Evolutionary conservation across 139 green algal species (phyloP), one percentile per base, ranked within the genome.

Genomic region (Tetraselmis striata): DNA sequence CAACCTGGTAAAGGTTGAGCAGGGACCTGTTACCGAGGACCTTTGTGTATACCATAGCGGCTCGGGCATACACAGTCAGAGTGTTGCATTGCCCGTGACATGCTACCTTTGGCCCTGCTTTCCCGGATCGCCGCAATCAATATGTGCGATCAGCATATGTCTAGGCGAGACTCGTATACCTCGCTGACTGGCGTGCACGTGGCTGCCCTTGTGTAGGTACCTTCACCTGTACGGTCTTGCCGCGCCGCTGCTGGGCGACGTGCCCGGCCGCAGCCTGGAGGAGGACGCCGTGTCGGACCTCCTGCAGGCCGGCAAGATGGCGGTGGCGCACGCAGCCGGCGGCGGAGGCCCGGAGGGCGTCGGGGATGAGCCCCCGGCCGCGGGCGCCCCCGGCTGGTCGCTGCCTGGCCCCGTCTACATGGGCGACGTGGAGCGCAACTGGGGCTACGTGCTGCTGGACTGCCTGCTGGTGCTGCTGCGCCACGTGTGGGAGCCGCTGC

Each of bases 401-500:
- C 45, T 18, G 45, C 45, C 45, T 67, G 45, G 45, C 45, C 11
- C 45, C 45, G 18, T 18, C 45, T 67, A 25, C 11, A 67, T 67
- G 74, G 25, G 2, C 2, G 74, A 29, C 1, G 83, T 23, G 1
- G 77, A 79, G 23, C 82, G 84, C 1, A 31, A 87, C 59, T 97
- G 93, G 93, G 79, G 78, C n/a, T 92, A 97, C 78, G 81, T 92
- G 27, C 79, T 97, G 84, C 31, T 97, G 80, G 93, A 97, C 32
- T 80, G 93, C 76, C 58, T 94, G 84, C 87, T 97, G 81, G 85
- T 82, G 26, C 82, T 97, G 79, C 88, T 97, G 86, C 84, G 91
- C 0, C 82, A 84, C 1, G 77, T 84, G 23, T 80, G 78, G 0
- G 83, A 79, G 26, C 77, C 82, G 29, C 84, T 96, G 85, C 91